These are phyloP conservation scores for Curvularia hawaiiensis DNA, from an alignment of 2,329 filamentous ascomycete species.

Conservation along the genomic window DNA sequence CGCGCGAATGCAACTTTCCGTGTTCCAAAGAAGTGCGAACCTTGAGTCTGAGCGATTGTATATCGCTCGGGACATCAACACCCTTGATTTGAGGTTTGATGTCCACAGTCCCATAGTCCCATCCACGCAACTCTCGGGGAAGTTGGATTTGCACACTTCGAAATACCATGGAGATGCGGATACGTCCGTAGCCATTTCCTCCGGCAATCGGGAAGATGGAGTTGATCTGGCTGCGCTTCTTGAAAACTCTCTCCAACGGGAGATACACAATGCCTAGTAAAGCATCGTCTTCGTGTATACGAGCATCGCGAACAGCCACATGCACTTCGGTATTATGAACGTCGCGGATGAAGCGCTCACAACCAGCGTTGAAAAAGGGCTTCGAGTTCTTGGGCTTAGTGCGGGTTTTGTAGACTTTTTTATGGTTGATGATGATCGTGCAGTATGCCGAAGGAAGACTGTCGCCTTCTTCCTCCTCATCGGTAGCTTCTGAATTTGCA, in stretches of 20 bases:
- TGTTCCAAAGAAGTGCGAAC: constrained; percentile 62
- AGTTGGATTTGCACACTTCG: constrained; percentile 69
- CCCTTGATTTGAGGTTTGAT: constrained; percentile 60
- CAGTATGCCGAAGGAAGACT: constrained; percentile 73
- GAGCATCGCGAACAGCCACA: constrained; percentile 68
- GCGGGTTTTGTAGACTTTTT: constrained; percentile 70
- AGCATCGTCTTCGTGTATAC: constrained; percentile 71
- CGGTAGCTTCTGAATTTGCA: constrained; percentile 58
- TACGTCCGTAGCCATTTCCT: constrained; percentile 73
- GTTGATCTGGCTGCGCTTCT: constrained; percentile 67
- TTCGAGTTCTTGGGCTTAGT: constrained; percentile 80
- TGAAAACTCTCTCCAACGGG: constrained; percentile 66
- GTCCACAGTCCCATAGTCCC: constrained; percentile 74
- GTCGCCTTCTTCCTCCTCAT: constrained; percentile 65
- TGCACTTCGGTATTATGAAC: constrained; percentile 71
- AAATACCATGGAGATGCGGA: constrained; percentile 74
- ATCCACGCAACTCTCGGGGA: constrained; percentile 65
- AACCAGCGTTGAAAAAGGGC: constrained; percentile 79
- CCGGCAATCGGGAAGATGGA: constrained; percentile 70
- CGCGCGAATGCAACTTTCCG: constrained; percentile 61
- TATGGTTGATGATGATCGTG: constrained; percentile 74
- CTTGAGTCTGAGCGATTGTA: constrained; percentile 61
- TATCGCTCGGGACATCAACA: constrained; percentile 56
- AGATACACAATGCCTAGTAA: constrained; percentile 74
- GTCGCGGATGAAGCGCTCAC: constrained; percentile 72